Evolutionary conservation across 305 asterid species (phyloP).

Genomic region (Andrographis paniculata): DNA sequence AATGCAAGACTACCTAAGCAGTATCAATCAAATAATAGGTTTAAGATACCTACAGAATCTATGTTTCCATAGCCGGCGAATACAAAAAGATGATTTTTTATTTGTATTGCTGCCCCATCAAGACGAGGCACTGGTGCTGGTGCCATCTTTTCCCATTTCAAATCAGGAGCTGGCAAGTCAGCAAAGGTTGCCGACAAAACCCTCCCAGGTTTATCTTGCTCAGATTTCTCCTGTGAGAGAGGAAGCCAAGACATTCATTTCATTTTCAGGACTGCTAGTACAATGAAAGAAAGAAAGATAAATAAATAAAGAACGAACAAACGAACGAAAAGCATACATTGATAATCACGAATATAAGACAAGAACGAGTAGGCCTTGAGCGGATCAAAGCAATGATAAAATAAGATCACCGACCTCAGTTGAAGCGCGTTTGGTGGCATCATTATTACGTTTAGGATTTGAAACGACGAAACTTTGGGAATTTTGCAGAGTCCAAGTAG

Average conservation of each 20-base stretch:
- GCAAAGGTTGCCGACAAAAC: constrained; percentile 80
- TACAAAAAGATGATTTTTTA: constrained; percentile 71
- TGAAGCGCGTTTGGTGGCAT: constrained; percentile 16
- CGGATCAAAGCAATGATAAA: background rate
- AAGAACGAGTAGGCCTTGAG: background rate
- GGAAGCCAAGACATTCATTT: constrained; percentile 4
- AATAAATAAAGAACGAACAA: no score
- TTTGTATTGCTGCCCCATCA: constrained; percentile 88
- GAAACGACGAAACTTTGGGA: constrained; percentile 19
- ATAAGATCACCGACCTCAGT: constrained; percentile 21
- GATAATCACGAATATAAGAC: background rate
- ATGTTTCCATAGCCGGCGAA: constrained; percentile 98
- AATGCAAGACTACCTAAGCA: constrained; percentile 5
- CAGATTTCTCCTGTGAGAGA: constrained; percentile 21
- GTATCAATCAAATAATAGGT: background rate
- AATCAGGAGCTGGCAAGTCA: constrained; percentile 75
- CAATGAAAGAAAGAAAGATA: background rate
- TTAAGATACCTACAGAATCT: constrained; percentile 46
- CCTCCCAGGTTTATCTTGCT: constrained; percentile 33
- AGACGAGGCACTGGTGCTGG: constrained; percentile 92
- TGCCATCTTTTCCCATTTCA: constrained; percentile 88
- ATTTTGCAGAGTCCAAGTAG: constrained; percentile 24
- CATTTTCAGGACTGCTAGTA: constrained; percentile 2
- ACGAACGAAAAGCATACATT: no score
- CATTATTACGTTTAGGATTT: background rate